Evolutionary conservation across 106 monocot species (phyloP).

Genomic region (Chionographis japonica): DNA sequence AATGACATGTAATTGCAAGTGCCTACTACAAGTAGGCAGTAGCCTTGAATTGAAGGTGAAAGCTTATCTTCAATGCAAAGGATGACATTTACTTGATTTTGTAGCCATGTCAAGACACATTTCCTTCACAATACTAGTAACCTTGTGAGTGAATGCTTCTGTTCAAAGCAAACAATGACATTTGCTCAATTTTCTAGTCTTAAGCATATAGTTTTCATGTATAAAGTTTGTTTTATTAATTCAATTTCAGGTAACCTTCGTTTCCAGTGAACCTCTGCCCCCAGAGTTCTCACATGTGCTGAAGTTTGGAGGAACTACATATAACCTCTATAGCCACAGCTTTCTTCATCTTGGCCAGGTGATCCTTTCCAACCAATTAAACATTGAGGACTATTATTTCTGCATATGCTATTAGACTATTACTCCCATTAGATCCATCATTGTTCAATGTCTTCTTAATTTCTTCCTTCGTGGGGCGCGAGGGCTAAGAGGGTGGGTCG

Average conservation of each 20-base stretch:
- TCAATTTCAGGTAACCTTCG: slow-evolving; percentile 86
- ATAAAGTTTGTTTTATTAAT: neutral
- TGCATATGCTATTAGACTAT: neutral
- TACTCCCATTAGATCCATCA: too few species aligned
- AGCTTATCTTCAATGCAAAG: too few species aligned
- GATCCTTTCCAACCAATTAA: neutral
- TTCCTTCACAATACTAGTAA: too few species aligned
- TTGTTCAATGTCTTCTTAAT: too few species aligned
- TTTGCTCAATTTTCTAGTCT: neutral
- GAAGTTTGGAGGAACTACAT: slow-evolving; percentile 59
- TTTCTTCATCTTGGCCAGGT: slow-evolving; percentile 98
- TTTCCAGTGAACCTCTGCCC: slow-evolving; percentile 62
- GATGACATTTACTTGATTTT: too few species aligned
- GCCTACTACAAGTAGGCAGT: too few species aligned
- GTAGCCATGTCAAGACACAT: too few species aligned
- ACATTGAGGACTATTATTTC: neutral
- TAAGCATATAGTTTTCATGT: too few species aligned
- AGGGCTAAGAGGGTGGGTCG: too few species aligned
- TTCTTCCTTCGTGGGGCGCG: too few species aligned
- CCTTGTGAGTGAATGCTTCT: neutral
- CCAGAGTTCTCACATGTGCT: slow-evolving; percentile 48
- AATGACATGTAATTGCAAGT: too few species aligned
- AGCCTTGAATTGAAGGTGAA: too few species aligned
- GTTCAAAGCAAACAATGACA: neutral
- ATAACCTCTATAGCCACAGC: slow-evolving; percentile 84